Evolutionary conservation across 805 yeast genomes (phyloP), one percentile per base, ranked within the genome.

Genomic region (Cyberlindnera xishuangbannaensis): DNA sequence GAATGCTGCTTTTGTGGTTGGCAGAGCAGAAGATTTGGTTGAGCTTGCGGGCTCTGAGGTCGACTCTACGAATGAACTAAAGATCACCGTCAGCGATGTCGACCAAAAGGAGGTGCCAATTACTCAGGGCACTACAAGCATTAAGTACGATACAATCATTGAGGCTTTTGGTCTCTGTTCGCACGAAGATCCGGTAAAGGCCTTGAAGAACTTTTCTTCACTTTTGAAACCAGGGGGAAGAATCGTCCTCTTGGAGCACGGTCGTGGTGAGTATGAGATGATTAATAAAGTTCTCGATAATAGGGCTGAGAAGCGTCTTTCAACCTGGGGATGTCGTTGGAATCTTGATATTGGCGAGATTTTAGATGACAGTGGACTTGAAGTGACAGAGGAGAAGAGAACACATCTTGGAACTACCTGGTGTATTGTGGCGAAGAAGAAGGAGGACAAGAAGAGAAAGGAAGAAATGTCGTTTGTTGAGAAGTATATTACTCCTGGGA

Each of bases 311-410:
- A 73, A 76, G 46, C 79, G 96, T 59, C 73, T 88, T 62, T 74
- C 81, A 39, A 76, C 80, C 4, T 92, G 97, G 97, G 98, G 96
- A 2, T 92, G 98, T 59, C 68, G 97, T 52, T 92, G 97, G 97
- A 92, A 92, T 54, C 64, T 92, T 43, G 97, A 92, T 53, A 84
- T 92, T 45, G 95, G 88, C 16, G 94, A 82, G 47, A 67, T 92
- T 25, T 69, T 92, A 18, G 88, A 83, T 53, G 77, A 76, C 38
- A 78, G 95, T 6, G 95, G 95, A 0, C 65, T 92, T 36, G 88
- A 83, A 44, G 72, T 92, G 27, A 84, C 87, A 2, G 78, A 76
- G 45, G 90, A 84, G 50, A 76, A 74, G 42, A 67, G 95, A 44
- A 77, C 77, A 15, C 97, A 92, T 61, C 69, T 92, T 41, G 97